Evolutionary conservation across 768 basidiomycete species (phyloP).

Genomic region (Hydnomerulius pinastri): DNA sequence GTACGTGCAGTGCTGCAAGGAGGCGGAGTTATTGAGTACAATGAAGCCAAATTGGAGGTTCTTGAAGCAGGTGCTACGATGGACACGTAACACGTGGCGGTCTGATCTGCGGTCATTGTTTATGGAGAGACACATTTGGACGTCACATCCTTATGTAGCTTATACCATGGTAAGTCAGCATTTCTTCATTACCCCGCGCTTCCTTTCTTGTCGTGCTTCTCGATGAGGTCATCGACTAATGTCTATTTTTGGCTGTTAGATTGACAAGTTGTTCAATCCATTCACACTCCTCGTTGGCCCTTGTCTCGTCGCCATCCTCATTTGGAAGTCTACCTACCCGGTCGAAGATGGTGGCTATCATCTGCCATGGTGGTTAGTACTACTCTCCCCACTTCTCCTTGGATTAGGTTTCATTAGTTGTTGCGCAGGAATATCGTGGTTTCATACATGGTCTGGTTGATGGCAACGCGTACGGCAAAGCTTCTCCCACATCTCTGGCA

Average conservation of each 20-base stretch:
- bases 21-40: constrained; percentile 84
- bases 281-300: constrained; percentile 87
- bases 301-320: constrained; percentile 69
- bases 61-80: constrained; percentile 88
- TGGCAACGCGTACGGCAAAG: constrained; percentile 74
- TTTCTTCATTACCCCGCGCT: background rate
- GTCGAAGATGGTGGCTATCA: constrained; percentile 73
- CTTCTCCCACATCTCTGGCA: constrained; percentile 80
- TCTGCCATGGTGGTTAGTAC: constrained; percentile 75
- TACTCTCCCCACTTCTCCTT: background rate
- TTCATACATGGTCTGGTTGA: constrained; percentile 70
- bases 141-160: constrained; percentile 70
- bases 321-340: constrained; percentile 77
- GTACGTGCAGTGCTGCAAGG: constrained; percentile 86
- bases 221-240: constrained; percentile 6
- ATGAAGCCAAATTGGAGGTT: constrained; percentile 99
- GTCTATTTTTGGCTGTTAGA: constrained; percentile 39
- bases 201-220: constrained; percentile 6
- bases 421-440: constrained; percentile 62
- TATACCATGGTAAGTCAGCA: constrained; percentile 72
- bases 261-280: constrained; percentile 85
- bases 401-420: background rate
- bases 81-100: constrained; percentile 95
- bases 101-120: constrained; percentile 87
- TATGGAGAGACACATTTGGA: constrained; percentile 88